These are phyloP conservation scores for Penicillium sp. DNA, from an alignment of 2,329 filamentous ascomycete species.

Conservation along the genomic window DNA sequence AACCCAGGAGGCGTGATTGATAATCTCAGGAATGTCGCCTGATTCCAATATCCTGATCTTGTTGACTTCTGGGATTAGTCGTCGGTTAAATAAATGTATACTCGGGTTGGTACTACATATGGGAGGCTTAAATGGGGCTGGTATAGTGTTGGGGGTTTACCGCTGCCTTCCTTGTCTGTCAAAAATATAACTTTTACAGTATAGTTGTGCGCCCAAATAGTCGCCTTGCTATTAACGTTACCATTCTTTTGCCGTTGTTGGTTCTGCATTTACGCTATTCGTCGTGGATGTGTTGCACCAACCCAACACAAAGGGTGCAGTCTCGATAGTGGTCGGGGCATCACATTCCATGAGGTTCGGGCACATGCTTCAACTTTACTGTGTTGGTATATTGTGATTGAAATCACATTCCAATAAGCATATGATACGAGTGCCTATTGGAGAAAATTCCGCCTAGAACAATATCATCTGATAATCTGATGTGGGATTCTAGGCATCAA, in stretches of 20 bases:
- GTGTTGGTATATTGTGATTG: not conserved
- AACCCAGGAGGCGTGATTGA: not conserved
- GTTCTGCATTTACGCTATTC: not conserved
- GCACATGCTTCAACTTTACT: not conserved
- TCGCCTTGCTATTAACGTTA: not conserved
- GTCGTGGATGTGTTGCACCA: conserved; percentile 1
- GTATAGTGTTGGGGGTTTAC: not conserved
- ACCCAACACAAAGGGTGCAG: not conserved
- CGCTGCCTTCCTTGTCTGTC: not conserved
- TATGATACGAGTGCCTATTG: not conserved
- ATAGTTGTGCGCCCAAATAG: not conserved
- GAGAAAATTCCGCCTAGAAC: not conserved
- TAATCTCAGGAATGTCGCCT: not conserved
- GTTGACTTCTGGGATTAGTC: not conserved
- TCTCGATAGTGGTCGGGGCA: not conserved
- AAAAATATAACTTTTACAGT: not conserved
- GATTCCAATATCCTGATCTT: not conserved
- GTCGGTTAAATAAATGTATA: not conserved
- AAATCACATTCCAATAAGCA: not conserved
- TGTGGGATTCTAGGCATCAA: not conserved
- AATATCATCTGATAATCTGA: not conserved
- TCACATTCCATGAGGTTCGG: not conserved
- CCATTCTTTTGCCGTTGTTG: not conserved
- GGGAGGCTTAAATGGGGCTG: not conserved
- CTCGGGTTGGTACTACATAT: not conserved